Evolutionary conservation across 2,329 filamentous ascomycete species (phyloP).

Genomic region (Aspergillus pseudoviridinutans): DNA sequence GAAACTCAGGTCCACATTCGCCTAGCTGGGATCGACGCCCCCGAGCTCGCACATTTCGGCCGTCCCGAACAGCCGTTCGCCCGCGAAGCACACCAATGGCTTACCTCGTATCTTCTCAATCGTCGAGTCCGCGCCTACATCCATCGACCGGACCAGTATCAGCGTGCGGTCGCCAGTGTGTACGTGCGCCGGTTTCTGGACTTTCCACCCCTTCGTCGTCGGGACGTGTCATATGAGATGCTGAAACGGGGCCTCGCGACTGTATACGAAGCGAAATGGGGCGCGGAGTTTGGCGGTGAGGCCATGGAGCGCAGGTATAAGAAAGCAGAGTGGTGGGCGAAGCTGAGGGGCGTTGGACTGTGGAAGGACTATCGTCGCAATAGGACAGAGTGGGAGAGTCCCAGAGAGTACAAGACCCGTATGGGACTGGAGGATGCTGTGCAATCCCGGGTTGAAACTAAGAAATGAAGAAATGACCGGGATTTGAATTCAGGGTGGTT

Average conservation of each 20-base stretch:
- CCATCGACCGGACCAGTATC: conserved; percentile 85
- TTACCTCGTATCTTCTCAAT: conserved; percentile 67
- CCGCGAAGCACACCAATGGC: conserved; percentile 74
- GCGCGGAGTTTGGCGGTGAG: conserved; percentile 78
- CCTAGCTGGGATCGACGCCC: conserved; percentile 88
- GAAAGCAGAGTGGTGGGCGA: conserved; percentile 54
- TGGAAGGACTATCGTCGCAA: conserved; percentile 61
- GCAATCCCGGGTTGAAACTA: conserved; percentile 12
- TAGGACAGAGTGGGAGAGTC: conserved; percentile 66
- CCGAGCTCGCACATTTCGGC: conserved; percentile 90
- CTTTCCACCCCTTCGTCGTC: conserved; percentile 51
- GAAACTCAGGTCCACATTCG: conserved; percentile 69
- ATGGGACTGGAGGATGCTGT: conserved; percentile 40
- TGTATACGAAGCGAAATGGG: conserved; percentile 87
- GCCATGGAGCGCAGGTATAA: conserved; percentile 49
- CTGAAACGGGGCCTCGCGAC: conserved; percentile 78
- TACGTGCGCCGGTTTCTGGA: conserved; percentile 58
- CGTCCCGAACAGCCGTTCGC: conserved; percentile 79
- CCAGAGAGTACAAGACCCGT: conserved; percentile 76
- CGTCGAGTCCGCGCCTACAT: conserved; percentile 77
- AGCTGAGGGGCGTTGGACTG: conserved; percentile 63
- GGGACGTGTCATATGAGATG: conserved; percentile 88
- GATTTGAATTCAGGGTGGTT: conserved; percentile 1
- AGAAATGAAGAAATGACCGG: conserved; percentile 4
- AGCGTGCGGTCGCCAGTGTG: conserved; percentile 82